Evolutionary conservation across 495 filamentous ascomycete species (phyloP).

Genomic region (Penicillium crystallinum): DNA sequence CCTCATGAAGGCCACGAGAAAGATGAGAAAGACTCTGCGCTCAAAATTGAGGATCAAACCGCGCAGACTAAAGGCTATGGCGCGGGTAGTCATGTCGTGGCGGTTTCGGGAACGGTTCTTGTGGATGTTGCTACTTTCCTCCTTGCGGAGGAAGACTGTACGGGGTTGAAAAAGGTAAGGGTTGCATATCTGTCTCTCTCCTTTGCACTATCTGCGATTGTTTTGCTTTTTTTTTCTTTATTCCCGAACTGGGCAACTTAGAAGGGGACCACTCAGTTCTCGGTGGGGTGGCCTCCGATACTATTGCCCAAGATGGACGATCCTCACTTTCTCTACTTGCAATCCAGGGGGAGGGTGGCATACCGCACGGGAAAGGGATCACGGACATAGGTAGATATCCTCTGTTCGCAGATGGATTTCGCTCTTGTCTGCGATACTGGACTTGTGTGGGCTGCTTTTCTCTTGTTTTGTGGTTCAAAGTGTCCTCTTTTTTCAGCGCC

Average conservation of each 20-base stretch:
- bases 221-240: not conserved
- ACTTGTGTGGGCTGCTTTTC: slow-evolving; percentile 11
- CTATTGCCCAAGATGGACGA: slow-evolving; percentile 72
- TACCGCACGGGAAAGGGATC: slow-evolving; percentile 9
- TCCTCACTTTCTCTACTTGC: slow-evolving; percentile 23
- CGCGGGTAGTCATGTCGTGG: slow-evolving; percentile 62
- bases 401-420: slow-evolving; percentile 42
- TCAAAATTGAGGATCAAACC: slow-evolving; percentile 30
- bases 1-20: slow-evolving; percentile 35
- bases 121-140: slow-evolving; percentile 77
- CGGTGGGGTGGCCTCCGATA: slow-evolving; percentile 73
- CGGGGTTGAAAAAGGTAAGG: slow-evolving; percentile 56
- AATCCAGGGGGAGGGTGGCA: not conserved
- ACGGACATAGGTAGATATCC: slow-evolving; percentile 29
- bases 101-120: slow-evolving; percentile 61
- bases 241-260: slow-evolving; percentile 57
- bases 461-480: slow-evolving; percentile 9
- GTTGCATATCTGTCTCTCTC: slow-evolving; percentile 11
- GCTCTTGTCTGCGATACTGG: slow-evolving; percentile 37
- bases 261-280: slow-evolving; percentile 71
- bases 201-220: not conserved
- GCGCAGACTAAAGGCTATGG: slow-evolving; percentile 66
- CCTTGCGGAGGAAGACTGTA: slow-evolving; percentile 59
- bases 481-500: slow-evolving; percentile 28
- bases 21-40: slow-evolving; percentile 23